Evolutionary conservation across 805 yeast species (phyloP), one percentile per base, ranked within the genome.

Genomic region (Blastobotrys attinorum): DNA sequence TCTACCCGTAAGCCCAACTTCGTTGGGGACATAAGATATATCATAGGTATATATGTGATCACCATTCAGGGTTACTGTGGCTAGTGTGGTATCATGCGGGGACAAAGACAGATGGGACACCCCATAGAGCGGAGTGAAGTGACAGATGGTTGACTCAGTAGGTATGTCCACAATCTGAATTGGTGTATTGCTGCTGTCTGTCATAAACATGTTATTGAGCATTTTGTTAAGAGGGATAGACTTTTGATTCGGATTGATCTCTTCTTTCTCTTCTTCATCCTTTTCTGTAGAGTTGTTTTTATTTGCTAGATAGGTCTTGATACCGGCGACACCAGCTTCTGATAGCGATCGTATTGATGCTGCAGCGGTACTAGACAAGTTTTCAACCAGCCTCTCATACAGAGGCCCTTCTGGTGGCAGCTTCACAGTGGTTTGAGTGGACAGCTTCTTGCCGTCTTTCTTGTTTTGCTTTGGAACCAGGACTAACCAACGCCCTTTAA

Each of bases 11-110:
- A 81, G 59, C 1, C 73, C 64, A 2, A 81, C 67, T 47, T 76
- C 76, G 2, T 53, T 55, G 1, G 79, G 75, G 31, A 71, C 62
- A 44, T 69, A 67, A 37, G 79, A 66, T 43, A 73, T 66, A 53
- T 81, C 88, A 83, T 86, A 81, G 49, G 78, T 64, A 52, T 69
- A 78, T 3, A 81, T 63, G 40, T 67, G 72, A 56, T 82, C 86
- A 2, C 89, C 88, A 41, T 83, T 66, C 18, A 58, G 53, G 8
- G 75, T 71, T 2, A 72, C 71, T 6, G 81, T 73, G 0, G 79
- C 71, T 40, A 81, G 57, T 23, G 73, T 72, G 32, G 75, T 54
- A 53, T 81, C 85, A 56, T 70, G 75, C 0, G 84, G 83, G 0
- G 83, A 79, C 4, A 81, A 54, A 1, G 82, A 76, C 1, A 82